Conservation (phyloP, 805 yeast genomes). For the Wickerhamomyces mucosus region DNA sequence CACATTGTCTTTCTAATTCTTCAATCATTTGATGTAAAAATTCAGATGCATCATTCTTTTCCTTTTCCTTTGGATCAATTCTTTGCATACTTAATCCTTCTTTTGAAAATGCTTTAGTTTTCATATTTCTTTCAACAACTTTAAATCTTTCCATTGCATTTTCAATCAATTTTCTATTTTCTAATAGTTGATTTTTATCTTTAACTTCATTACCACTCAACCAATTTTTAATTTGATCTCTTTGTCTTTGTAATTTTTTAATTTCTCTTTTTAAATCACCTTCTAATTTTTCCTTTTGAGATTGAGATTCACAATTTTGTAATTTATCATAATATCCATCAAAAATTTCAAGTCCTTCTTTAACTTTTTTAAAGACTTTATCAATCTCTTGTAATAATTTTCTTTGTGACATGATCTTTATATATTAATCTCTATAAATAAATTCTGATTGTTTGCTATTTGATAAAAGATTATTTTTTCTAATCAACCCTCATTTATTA, state of each 20-base stretch:
- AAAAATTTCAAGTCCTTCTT: constrained; percentile 82
- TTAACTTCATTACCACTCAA: constrained; percentile 83
- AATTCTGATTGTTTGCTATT: too few relatives aligned
- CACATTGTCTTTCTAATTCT: constrained; percentile 74
- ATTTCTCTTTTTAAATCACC: constrained; percentile 89
- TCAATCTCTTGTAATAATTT: constrained; percentile 68
- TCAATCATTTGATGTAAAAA: constrained; percentile 68
- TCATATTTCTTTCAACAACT: constrained; percentile 85
- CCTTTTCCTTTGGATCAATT: constrained; percentile 71
- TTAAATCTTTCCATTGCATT: constrained; percentile 92
- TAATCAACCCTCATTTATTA: too few relatives aligned
- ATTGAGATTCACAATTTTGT: constrained; percentile 66
- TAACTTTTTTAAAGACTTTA: constrained; percentile 82
- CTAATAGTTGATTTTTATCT: constrained; percentile 73
- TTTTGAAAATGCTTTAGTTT: constrained; percentile 87
- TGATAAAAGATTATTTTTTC: too few relatives aligned
- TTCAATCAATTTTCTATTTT: constrained; percentile 62
- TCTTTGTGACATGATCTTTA: constrained; percentile 33
- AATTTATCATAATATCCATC: constrained; percentile 83
- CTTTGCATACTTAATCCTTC: constrained; percentile 78
- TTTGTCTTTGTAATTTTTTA: constrained; percentile 82
- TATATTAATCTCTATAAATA: too few relatives aligned
- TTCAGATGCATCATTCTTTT: constrained; percentile 60
- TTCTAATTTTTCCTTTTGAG: constrained; percentile 91
- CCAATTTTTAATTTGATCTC: constrained; percentile 97